These are phyloP conservation scores for Mycocentrospora acerina DNA, from an alignment of 2,329 filamentous ascomycete genomes.

Conservation along the genomic window DNA sequence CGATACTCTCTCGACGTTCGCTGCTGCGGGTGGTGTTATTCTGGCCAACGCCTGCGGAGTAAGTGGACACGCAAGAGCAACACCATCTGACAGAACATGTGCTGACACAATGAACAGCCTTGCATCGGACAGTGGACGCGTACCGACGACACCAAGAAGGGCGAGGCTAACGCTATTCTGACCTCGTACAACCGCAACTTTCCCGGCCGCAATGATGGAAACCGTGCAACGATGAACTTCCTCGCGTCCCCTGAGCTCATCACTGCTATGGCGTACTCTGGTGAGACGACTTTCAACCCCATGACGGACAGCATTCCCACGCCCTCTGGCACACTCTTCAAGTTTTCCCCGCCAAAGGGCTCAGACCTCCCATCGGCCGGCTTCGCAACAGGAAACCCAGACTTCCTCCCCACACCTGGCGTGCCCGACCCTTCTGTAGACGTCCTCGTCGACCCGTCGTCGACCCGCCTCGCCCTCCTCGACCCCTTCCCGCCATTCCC, in stretches of 20 bases:
- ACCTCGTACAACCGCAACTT: slow-evolving; percentile 99
- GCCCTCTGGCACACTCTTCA: slow-evolving; percentile 78
- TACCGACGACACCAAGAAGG: slow-evolving; percentile 81
- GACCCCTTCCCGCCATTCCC: slow-evolving; percentile 91
- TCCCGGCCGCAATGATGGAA: slow-evolving; percentile 93
- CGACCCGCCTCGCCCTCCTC: slow-evolving; percentile 83
- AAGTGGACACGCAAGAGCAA: slow-evolving; percentile 3
- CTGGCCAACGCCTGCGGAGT: slow-evolving; percentile 86
- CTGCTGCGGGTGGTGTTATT: slow-evolving; percentile 81
- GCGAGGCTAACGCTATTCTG: slow-evolving; percentile 88
- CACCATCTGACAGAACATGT: neutral
- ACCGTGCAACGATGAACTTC: slow-evolving; percentile 98
- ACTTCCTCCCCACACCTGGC: slow-evolving; percentile 72
- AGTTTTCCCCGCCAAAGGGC: slow-evolving; percentile 73
- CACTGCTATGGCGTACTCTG: slow-evolving; percentile 92
- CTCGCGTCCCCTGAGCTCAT: slow-evolving; percentile 95
- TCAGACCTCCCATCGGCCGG: slow-evolving; percentile 66
- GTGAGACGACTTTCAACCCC: slow-evolving; percentile 92
- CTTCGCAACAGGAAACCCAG: slow-evolving; percentile 76
- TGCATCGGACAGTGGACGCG: slow-evolving; percentile 96
- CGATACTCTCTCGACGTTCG: slow-evolving; percentile 81
- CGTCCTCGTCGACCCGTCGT: slow-evolving; percentile 82
- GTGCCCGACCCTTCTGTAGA: slow-evolving; percentile 68
- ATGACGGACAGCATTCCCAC: slow-evolving; percentile 83
- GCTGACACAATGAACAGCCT: slow-evolving; percentile 51